Percentiles rank a stretch among this genome's conserved stretches.
These are phyloP conservation scores for Aspergillus piperis DNA, from an alignment of 2,329 filamentous ascomycete genomes.

Conservation along the genomic window DNA sequence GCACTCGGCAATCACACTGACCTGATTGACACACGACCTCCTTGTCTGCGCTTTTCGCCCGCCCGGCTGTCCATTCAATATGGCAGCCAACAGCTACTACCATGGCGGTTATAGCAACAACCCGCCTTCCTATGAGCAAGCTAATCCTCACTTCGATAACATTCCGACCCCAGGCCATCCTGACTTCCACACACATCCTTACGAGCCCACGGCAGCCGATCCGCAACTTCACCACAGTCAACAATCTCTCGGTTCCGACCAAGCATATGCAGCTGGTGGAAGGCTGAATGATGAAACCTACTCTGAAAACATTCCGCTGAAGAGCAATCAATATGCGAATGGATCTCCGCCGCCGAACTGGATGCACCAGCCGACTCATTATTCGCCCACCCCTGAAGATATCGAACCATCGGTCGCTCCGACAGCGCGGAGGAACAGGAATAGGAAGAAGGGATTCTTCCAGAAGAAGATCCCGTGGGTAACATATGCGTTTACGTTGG, in stretches of 20 bases:
- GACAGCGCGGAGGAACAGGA: constrained; percentile 25
- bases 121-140: constrained; percentile 36
- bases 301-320: constrained; percentile 46
- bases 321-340: constrained; percentile 39
- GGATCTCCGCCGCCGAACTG: constrained; percentile 37
- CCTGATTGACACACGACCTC: not conserved
- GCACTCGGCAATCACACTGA: not conserved
- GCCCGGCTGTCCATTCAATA: constrained; percentile 37
- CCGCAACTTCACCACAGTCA: constrained; percentile 40
- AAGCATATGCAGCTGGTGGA: constrained; percentile 34
- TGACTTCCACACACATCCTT: constrained; percentile 34
- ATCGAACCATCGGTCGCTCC: constrained; percentile 23
- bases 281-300: constrained; percentile 40
- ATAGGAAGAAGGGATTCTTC: constrained; percentile 55
- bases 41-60: not conserved
- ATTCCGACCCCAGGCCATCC: constrained; percentile 29
- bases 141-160: constrained; percentile 38
- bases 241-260: constrained; percentile 39
- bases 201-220: constrained; percentile 45
- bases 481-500: constrained; percentile 74
- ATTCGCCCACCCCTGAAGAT: constrained; percentile 55
- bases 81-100: constrained; percentile 71
- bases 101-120: constrained; percentile 42
- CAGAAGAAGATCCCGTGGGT: constrained; percentile 70
- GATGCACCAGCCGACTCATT: constrained; percentile 47